Evolutionary conservation across 208 protist genomes (phyloP), one percentile per base, ranked within the genome.

Genomic region (Naegleria gruberi): DNA sequence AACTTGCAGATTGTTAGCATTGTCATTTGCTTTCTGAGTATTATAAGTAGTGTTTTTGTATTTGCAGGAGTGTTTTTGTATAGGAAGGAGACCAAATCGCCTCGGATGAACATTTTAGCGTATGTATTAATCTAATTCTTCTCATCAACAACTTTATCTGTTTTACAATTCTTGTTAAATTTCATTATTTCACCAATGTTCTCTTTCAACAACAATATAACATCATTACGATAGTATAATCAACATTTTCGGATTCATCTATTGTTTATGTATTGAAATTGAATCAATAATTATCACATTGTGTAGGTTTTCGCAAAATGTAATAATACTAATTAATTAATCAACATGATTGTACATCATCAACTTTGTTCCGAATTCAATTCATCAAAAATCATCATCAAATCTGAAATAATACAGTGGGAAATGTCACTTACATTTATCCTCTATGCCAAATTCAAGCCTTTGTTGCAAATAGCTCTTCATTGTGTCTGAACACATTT

Each of bases 371-470:
- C n/a, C n/a, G n/a, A n/a, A n/a, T n/a, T n/a, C n/a, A n/a, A n/a
- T n/a, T n/a, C n/a, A n/a, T n/a, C n/a, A n/a, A n/a, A n/a, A n/a
- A n/a, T n/a, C n/a, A n/a, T n/a, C n/a, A n/a, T n/a, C n/a, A n/a
- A n/a, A n/a, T n/a, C n/a, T n/a, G n/a, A n/a, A n/a, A 65, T 26
- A 30, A 2, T 19, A 37, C 5, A 86, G 42, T 26, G 15, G 37
- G 37, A 43, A 46, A 37, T 26, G 42, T 47, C 19, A 34, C 82
- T 23, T 86, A 86, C n/a, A 26, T 42, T 43, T 86, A 86, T 86
- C 82, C 82, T 46, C 19, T 86, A 37, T 86, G 82, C n/a, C 82
- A 86, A 86, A 46, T 86, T 86, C 82, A 86, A 37, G 82, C 82
- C 43, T 86, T 86, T 30, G 41, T 86, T 86, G 34, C 82, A 0